Evolutionary conservation across 2,329 filamentous ascomycete species (phyloP).

Genomic region (Taxawa tesnikishii): DNA sequence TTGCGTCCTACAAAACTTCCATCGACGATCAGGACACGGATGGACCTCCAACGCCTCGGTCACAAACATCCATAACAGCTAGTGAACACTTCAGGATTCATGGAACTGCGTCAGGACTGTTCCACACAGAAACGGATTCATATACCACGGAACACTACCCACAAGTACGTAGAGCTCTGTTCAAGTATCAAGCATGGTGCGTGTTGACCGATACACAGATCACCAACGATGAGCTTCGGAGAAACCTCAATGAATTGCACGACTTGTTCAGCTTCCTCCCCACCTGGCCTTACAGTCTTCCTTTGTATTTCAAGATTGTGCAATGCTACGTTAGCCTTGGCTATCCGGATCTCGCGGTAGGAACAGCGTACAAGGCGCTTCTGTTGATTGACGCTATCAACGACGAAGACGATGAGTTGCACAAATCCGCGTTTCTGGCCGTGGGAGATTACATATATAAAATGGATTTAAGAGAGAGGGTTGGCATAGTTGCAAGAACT

Average conservation of each 20-base stretch:
- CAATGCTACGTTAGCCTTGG: slow-evolving; percentile 59
- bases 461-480: no score
- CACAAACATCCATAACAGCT: slow-evolving; percentile 6
- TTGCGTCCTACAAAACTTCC: slow-evolving; percentile 16
- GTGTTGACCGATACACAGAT: slow-evolving; percentile 8
- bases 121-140: background rate
- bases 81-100: slow-evolving; percentile 3
- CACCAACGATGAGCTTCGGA: slow-evolving; percentile 7
- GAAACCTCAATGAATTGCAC: slow-evolving; percentile 4
- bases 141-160: slow-evolving; percentile 1
- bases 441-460: no score
- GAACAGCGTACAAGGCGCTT: slow-evolving; percentile 84
- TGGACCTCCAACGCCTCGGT: no score
- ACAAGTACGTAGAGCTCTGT: slow-evolving; percentile 4
- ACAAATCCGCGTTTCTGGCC: slow-evolving; percentile 51
- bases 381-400: slow-evolving; percentile 69
- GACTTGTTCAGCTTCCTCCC: slow-evolving; percentile 7
- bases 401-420: slow-evolving; percentile 73
- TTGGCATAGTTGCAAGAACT: no score
- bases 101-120: background rate
- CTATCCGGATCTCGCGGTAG: slow-evolving; percentile 81
- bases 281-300: slow-evolving; percentile 25
- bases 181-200: slow-evolving; percentile 2
- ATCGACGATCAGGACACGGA: no score
- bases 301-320: slow-evolving; percentile 51